Evolutionary conservation across 2,329 filamentous ascomycete species (phyloP).

Genomic region (Scedosporium apiospermum): DNA sequence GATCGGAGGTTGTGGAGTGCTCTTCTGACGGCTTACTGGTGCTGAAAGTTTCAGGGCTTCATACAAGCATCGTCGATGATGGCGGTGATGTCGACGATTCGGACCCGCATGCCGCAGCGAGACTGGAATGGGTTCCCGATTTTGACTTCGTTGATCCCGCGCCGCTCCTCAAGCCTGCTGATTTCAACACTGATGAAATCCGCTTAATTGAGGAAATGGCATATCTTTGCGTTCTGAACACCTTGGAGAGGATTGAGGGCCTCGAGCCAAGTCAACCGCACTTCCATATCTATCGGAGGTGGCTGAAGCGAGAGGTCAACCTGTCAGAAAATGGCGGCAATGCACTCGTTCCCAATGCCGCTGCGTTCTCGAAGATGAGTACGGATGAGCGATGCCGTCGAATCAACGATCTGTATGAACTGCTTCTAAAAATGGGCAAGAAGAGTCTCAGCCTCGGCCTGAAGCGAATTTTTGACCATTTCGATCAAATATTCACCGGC

Average conservation of each 20-base stretch:
- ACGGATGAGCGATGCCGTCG: not conserved
- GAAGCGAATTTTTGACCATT: not conserved
- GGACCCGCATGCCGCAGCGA: slow-evolving; percentile 17
- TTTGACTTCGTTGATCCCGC: slow-evolving; percentile 19
- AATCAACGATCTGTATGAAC: slow-evolving; percentile 10
- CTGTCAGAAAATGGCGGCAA: slow-evolving; percentile 3
- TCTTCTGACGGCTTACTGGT: slow-evolving; percentile 11
- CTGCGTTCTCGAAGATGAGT: not conserved
- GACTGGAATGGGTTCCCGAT: slow-evolving; percentile 20
- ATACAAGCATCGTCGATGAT: slow-evolving; percentile 15
- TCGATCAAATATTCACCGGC: slow-evolving; percentile 7
- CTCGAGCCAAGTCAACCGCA: slow-evolving; percentile 15
- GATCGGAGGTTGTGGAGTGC: slow-evolving; percentile 11
- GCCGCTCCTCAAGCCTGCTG: slow-evolving; percentile 13
- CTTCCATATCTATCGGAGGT: slow-evolving; percentile 17
- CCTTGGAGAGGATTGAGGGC: slow-evolving; percentile 11
- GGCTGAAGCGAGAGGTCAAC: slow-evolving; percentile 16
- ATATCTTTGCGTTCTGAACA: slow-evolving; percentile 17
- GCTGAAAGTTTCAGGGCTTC: slow-evolving; percentile 13
- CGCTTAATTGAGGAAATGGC: slow-evolving; percentile 19
- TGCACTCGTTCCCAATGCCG: not conserved
- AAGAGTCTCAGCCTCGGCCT: slow-evolving; percentile 1
- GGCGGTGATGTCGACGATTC: slow-evolving; percentile 10
- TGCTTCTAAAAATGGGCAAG: slow-evolving; percentile 10
- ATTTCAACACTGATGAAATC: slow-evolving; percentile 7